These are phyloP conservation scores for Colletotrichum eremochloae DNA, from an alignment of 2,329 filamentous ascomycete genomes.

Conservation along the genomic window DNA sequence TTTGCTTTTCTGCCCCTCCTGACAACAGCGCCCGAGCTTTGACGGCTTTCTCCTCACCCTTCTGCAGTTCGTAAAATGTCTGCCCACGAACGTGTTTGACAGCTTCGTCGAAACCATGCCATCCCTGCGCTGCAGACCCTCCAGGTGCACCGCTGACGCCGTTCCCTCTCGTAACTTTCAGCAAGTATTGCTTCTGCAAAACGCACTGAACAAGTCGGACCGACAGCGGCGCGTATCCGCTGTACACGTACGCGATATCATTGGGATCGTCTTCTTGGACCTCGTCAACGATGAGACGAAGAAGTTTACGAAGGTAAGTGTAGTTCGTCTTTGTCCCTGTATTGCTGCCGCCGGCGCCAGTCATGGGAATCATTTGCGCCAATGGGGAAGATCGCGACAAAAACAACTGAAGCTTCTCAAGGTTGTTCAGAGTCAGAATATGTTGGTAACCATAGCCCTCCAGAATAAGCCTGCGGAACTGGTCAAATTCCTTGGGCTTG, in stretches of 20 bases:
- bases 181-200: constrained; percentile 88
- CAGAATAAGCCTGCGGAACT: constrained; percentile 87
- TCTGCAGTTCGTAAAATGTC: constrained; percentile 93
- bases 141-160: constrained; percentile 60
- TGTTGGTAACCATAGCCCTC: constrained; percentile 97
- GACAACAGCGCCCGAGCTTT: constrained; percentile 88
- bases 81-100: constrained; percentile 88
- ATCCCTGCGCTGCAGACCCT: constrained; percentile 74
- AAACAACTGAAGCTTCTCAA: constrained; percentile 92
- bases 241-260: constrained; percentile 98
- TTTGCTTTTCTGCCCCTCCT: constrained; percentile 81
- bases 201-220: constrained; percentile 93
- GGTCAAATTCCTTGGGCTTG: constrained; percentile 88
- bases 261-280: constrained; percentile 95
- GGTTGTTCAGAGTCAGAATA: constrained; percentile 85
- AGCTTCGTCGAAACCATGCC: constrained; percentile 93
- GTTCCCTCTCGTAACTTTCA: constrained; percentile 76
- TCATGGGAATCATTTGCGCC: constrained; percentile 84
- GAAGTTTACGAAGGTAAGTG: constrained; percentile 84
- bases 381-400: constrained; percentile 81
- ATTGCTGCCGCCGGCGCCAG: constrained; percentile 72
- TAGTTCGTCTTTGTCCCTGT: constrained; percentile 87
- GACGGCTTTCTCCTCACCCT: constrained; percentile 91
- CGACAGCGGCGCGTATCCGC: constrained; percentile 93
- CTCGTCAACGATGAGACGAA: constrained; percentile 93